Conservation (phyloP, 345 rosid species). For the Tarenaya hassleriana region DNA sequence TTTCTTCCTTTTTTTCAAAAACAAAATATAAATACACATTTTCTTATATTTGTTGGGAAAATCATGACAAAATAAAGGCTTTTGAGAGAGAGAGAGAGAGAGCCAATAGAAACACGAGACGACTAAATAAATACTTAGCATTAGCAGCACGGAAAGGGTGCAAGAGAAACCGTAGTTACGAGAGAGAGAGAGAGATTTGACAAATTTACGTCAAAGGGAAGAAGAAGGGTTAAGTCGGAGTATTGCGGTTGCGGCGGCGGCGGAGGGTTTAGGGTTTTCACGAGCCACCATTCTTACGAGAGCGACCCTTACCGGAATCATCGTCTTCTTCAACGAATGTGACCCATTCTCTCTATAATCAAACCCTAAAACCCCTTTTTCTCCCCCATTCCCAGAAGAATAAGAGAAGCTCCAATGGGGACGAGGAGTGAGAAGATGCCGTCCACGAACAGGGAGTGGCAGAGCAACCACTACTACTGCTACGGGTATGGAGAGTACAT, state of each 20-base stretch:
- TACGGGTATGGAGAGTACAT: slow-evolving; percentile 30
- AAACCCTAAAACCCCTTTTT: neutral
- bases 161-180: slow-evolving; percentile 24
- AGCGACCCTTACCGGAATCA: neutral
- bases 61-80: no score
- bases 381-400: slow-evolving; percentile 14
- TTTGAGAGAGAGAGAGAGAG: no score
- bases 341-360: slow-evolving; percentile 1
- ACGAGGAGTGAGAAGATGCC: no score
- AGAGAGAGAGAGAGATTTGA: slow-evolving; percentile 6
- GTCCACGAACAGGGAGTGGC: slow-evolving; percentile 19
- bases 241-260: slow-evolving; percentile 14
- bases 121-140: no score
- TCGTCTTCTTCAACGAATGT: slow-evolving; percentile 13
- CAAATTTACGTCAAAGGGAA: no score
- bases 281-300: slow-evolving; percentile 9
- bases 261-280: slow-evolving; percentile 15
- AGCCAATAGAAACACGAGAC: no score
- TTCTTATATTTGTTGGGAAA: no score
- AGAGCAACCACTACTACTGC: slow-evolving; percentile 19
- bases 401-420: neutral
- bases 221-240: neutral
- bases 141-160: no score
- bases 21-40: no score
- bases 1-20: no score